Evolutionary conservation across 2,329 filamentous ascomycete species (phyloP).

Genomic region (Scorias spongiosa): DNA sequence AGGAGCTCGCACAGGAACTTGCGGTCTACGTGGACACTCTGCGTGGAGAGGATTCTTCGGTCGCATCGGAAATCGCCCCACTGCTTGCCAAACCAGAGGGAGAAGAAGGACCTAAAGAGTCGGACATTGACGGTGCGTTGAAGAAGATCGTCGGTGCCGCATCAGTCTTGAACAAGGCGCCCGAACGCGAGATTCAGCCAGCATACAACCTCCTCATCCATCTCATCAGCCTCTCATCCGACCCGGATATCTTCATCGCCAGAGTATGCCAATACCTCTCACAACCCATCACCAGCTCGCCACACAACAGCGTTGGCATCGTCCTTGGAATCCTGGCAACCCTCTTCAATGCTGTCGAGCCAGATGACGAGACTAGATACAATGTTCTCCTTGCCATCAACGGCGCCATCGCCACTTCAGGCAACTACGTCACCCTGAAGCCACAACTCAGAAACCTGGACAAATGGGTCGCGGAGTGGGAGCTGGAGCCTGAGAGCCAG

Average conservation of each 20-base stretch:
- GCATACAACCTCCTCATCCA: slow-evolving; percentile 96
- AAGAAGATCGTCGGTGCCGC: slow-evolving; percentile 79
- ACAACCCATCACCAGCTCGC: slow-evolving; percentile 73
- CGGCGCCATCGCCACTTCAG: slow-evolving; percentile 53
- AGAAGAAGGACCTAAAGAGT: slow-evolving; percentile 31
- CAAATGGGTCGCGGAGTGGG: slow-evolving; percentile 70
- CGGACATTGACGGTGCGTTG: slow-evolving; percentile 68
- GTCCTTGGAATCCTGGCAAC: slow-evolving; percentile 84
- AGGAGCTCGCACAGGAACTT: slow-evolving; percentile 87
- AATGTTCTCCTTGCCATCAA: slow-evolving; percentile 84
- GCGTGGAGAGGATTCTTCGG: slow-evolving; percentile 42
- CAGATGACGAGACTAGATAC: slow-evolving; percentile 65
- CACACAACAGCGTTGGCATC: slow-evolving; percentile 68
- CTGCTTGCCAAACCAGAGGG: slow-evolving; percentile 38
- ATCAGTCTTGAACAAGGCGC: slow-evolving; percentile 60
- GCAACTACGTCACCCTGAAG: slow-evolving; percentile 63
- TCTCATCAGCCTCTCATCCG: slow-evolving; percentile 73
- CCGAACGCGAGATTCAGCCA: slow-evolving; percentile 92
- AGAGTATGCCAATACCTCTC: slow-evolving; percentile 79
- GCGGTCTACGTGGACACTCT: slow-evolving; percentile 82
- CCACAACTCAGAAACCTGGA: slow-evolving; percentile 72
- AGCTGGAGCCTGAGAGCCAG: slow-evolving; percentile 64
- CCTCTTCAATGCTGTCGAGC: slow-evolving; percentile 83
- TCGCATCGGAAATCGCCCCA: slow-evolving; percentile 52
- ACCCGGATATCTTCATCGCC: slow-evolving; percentile 72